Percentiles rank a stretch among this genome's conserved stretches.
Evolutionary conservation across 2,329 filamentous ascomycete species (phyloP).

Genomic region (Aspergillus transmontanensis): DNA sequence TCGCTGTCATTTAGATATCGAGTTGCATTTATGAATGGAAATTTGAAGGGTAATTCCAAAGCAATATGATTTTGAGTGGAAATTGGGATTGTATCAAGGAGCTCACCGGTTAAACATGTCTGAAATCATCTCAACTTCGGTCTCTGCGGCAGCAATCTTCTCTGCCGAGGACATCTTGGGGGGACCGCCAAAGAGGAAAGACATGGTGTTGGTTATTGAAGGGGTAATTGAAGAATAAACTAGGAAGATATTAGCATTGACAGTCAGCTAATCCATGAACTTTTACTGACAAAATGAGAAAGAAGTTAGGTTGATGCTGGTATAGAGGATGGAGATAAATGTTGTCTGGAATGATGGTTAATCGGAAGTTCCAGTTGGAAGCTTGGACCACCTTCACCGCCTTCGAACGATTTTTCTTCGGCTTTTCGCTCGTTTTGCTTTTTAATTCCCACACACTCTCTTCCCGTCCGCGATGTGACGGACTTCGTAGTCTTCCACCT

Average conservation of each 20-base stretch:
- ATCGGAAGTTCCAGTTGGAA: constrained; percentile 30
- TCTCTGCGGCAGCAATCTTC: constrained; percentile 95
- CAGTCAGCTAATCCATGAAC: neutral
- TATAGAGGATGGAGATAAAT: constrained; percentile 10
- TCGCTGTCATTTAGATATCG: neutral
- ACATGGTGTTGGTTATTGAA: constrained; percentile 55
- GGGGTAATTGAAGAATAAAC: neutral
- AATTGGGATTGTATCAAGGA: neutral
- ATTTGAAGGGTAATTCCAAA: neutral
- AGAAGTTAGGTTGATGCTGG: neutral
- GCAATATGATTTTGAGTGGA: too few species aligned
- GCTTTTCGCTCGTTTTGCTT: constrained; percentile 14
- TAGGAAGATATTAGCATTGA: neutral
- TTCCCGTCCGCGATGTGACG: constrained; percentile 27
- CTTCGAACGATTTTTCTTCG: constrained; percentile 21
- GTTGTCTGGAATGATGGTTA: constrained; percentile 10
- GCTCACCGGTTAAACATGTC: constrained; percentile 96
- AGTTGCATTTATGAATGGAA: neutral
- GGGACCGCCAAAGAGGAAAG: constrained; percentile 70
- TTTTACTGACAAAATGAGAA: neutral
- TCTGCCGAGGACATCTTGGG: constrained; percentile 91
- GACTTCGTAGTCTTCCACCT: constrained; percentile 8
- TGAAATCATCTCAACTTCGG: constrained; percentile 95
- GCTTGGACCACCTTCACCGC: constrained; percentile 32
- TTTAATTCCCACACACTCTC: constrained; percentile 15